Base-by-base conservation (phyloP, 495 filamentous ascomycete species). In the Massariosphaeria phaeospora region DNA sequence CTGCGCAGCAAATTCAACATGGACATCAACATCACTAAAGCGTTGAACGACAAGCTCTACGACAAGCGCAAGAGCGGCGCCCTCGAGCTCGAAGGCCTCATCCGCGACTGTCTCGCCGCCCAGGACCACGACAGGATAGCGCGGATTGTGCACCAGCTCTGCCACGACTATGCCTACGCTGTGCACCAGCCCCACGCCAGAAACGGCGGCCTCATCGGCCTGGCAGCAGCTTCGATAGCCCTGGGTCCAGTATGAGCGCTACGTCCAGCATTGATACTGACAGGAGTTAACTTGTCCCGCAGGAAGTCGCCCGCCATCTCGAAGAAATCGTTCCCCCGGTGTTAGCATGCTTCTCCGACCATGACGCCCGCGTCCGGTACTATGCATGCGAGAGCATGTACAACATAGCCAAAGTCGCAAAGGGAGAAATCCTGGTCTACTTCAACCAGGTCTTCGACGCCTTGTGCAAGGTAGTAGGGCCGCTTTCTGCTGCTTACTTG, bases 381-480 rank as follows among this genome's bases (percentile, higher is more conserved):
- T 99, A 99, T 70, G 94, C 94, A 40, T 99, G 94, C 72, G 94
- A 99, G 78, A 93, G 90, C 71, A 99, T 99, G 94, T 99, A 99
- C 69, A 99, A 99, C 65, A 97, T 99, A 65, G 90, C 94, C 57
- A 98, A 98, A 73, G 93, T 97, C 8, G 93, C 94, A 20, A 99
- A 99, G 69, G 94, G 94, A 38, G 94, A 99, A 68, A 93, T 95
- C 26, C 68, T 97, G 55, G 77, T 90, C 18, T 97, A 95, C 72
- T 99, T 96, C 73, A 97, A 99, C 67, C 84, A 96, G 45, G 91
- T 97, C 36, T 99, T 99, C 66, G 94, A 97, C 72, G 89, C 93
- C 10, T 69, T 99, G 35, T 93, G 90, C 72, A 99, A 96, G 81
- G 91, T 96, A 71, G 57, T 71, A 31, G 38, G 39, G 10, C 36